Evolutionary conservation across 805 yeast species (phyloP), one percentile per base, ranked within the genome.

Genomic region (Zygoascus ofunaensis): DNA sequence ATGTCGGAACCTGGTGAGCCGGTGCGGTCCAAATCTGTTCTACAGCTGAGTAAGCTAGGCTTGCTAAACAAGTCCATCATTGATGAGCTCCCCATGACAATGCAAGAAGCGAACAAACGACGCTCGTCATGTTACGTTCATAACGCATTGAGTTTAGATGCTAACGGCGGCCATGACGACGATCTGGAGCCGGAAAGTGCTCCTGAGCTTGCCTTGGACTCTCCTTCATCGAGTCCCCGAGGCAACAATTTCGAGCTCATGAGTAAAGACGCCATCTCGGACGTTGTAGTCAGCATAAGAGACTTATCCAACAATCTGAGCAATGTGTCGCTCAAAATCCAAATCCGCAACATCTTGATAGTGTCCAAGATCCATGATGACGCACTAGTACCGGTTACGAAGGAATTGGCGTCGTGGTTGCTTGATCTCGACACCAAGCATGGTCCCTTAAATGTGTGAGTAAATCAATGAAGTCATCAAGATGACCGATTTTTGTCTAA

Each of bases 371-470:
- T 56, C 41, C 44, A 46, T 34, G 60, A 55, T 26, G 36, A 34
- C 15, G 28, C 51, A 7, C 39, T 55, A 28, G 44, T 52, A 15
- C 50, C 46, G 8, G 36, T 45, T 34, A 55, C 59, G 2, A 40
- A 55, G 23, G 56, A 55, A 12, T 36, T 55, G 39, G 52, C 58
- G 5, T 39, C 50, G 34, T 51, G 52, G 51, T 48, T 55, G 22
- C 43, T 55, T 34, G 38, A 49, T 4, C 51, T 46, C 12, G 45
- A 50, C 14, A 28, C 53, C 1, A 53, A 54, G 1, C 61, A 62
- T 21, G 63, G 62, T 3, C 43, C 48, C 15, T 51, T 74, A 3
- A 66, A 61, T 1, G 79, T 87, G 2, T 87, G 80, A 58, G 90
- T 87, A 14, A 33, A 17, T 5, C 10, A 8, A 4, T 23, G n/a